Percentiles rank a stretch among this genome's conserved stretches.
These are phyloP conservation scores for Sphagnum fallax DNA, from an alignment of 228 moss, liverwort and hornwort species.

Conservation along the genomic window DNA sequence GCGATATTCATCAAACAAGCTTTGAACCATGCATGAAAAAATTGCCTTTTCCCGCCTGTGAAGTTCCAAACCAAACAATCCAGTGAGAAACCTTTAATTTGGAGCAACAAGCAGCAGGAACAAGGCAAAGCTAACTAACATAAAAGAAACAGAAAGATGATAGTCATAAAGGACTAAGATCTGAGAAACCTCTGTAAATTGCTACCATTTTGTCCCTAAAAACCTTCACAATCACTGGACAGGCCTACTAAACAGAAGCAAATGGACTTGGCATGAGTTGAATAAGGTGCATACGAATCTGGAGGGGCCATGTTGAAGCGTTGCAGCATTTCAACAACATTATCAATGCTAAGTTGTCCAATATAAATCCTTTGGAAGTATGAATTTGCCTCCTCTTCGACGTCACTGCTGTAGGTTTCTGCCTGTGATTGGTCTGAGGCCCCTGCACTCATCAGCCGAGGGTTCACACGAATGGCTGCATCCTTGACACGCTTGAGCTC, in stretches of 20 bases:
- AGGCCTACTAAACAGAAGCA: no score
- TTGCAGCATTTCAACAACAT: slow-evolving; percentile 85
- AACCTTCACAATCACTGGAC: no score
- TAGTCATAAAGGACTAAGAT: no score
- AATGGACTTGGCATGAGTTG: no score
- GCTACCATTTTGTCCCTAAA: no score
- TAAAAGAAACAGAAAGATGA: no score
- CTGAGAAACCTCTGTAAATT: no score
- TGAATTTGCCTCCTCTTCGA: slow-evolving; percentile 95
- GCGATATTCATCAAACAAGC: slow-evolving; percentile 83
- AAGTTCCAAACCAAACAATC: slow-evolving; percentile 7
- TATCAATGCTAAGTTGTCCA: slow-evolving; percentile 75
- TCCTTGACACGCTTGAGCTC: slow-evolving; percentile 72
- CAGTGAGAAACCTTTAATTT: no score
- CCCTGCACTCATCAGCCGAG: slow-evolving; percentile 62
- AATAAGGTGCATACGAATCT: slow-evolving; percentile 18
- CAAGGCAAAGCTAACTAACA: no score
- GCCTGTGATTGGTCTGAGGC: slow-evolving; percentile 60
- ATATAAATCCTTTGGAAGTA: slow-evolving; percentile 89
- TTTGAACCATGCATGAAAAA: slow-evolving; percentile 86
- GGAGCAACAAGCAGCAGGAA: no score
- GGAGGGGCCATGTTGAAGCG: slow-evolving; percentile 63
- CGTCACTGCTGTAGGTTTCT: slow-evolving; percentile 70
- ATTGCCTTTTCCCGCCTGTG: slow-evolving; percentile 55
- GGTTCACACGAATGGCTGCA: slow-evolving; percentile 70